These are phyloP conservation scores for Penicillium antarcticum DNA, from an alignment of 495 filamentous ascomycete genomes.

Conservation along the genomic window DNA sequence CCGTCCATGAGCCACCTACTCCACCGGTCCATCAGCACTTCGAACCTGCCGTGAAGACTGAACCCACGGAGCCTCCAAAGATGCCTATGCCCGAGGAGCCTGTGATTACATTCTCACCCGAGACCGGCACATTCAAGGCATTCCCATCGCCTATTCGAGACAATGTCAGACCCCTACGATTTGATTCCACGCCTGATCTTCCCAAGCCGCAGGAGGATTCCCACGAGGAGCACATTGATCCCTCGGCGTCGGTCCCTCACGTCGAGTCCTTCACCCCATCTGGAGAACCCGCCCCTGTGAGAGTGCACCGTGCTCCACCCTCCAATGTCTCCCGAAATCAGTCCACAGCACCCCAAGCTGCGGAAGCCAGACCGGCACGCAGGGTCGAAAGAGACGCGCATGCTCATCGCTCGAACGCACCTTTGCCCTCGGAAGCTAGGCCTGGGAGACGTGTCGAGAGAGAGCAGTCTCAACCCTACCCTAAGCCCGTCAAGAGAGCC, in stretches of 20 bases:
- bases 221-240: not conserved
- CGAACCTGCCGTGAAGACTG: conserved; percentile 19
- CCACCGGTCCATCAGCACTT: conserved; percentile 1
- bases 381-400: conserved; percentile 4
- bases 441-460: conserved; percentile 7
- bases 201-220: not conserved
- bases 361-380: conserved; percentile 14
- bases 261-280: conserved; percentile 19
- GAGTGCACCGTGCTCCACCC: not conserved
- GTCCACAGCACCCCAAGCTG: not conserved
- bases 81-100: conserved; percentile 32
- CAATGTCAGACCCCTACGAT: conserved; percentile 17
- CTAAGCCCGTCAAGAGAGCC: conserved; percentile 29
- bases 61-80: conserved; percentile 23
- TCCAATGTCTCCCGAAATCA: not conserved
- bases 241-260: conserved; percentile 6
- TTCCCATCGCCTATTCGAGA: conserved; percentile 40
- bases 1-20: conserved; percentile 16
- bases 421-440: not conserved
- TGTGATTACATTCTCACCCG: conserved; percentile 45
- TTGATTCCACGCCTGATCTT: conserved; percentile 9
- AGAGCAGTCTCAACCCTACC: conserved; percentile 11
- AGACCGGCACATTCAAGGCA: conserved; percentile 47
- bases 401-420: not conserved
- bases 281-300: conserved; percentile 8